These are phyloP conservation scores for Globisporangium spiculum DNA, from an alignment of 352 stramenopile species.

Conservation along the genomic window DNA sequence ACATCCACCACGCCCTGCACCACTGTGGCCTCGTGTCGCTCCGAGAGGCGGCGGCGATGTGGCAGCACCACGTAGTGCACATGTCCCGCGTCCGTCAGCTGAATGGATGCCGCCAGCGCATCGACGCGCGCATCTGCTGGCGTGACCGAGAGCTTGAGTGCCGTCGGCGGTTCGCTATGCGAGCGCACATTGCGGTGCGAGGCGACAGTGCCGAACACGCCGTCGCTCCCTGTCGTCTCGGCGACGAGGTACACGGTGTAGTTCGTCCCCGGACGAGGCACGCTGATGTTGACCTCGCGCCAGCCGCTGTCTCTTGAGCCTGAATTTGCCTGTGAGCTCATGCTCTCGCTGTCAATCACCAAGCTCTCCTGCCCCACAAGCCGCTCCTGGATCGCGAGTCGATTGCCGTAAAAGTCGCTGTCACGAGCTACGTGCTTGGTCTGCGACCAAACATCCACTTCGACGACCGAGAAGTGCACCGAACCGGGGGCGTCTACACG, in stretches of 20 bases:
- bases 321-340: constrained; percentile 11
- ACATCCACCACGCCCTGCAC: constrained; percentile 20
- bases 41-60: constrained; percentile 28
- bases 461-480: constrained; percentile 62
- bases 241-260: constrained; percentile 78
- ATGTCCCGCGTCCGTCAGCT: constrained; percentile 46
- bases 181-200: constrained; percentile 50
- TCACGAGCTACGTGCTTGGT: constrained; percentile 35
- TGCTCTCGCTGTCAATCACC: constrained; percentile 28
- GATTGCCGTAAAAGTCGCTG: constrained; percentile 63
- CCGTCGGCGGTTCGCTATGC: constrained; percentile 37
- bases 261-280: constrained; percentile 47
- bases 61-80: constrained; percentile 61
- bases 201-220: constrained; percentile 71
- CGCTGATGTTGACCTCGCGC: constrained; percentile 49
- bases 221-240: constrained; percentile 61
- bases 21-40: constrained; percentile 12
- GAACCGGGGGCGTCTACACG: constrained; percentile 51
- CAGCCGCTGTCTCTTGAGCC: constrained; percentile 38
- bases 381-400: constrained; percentile 52
- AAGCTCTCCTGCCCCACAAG: constrained; percentile 43
- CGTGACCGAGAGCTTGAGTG: constrained; percentile 36
- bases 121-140: constrained; percentile 67
- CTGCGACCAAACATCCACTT: constrained; percentile 30
- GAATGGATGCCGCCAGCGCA: constrained; percentile 49